phyloP scores from a whole-genome alignment of 805 yeast genomes.

The Monosporozyma aerobia region DNA sequence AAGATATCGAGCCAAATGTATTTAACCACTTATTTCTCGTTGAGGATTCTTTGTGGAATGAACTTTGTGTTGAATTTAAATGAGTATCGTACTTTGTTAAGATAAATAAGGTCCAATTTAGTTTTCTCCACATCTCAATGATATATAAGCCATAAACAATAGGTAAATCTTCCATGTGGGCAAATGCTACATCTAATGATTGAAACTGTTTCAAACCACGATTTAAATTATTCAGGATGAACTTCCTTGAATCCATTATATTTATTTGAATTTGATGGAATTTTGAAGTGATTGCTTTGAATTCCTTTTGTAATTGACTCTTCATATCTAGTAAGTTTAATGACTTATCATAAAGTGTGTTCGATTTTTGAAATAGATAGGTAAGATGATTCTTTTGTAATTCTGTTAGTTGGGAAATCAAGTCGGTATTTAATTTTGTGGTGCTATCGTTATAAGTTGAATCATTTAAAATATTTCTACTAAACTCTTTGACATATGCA shows the following conservation, averaged over 20 bases:
- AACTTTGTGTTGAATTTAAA: slow-evolving; percentile 30
- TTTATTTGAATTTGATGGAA: slow-evolving; percentile 25
- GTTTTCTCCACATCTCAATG: slow-evolving; percentile 51
- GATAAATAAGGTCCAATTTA: slow-evolving; percentile 38
- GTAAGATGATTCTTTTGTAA: slow-evolving; percentile 11
- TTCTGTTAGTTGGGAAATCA: neutral
- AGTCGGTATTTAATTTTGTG: slow-evolving; percentile 11
- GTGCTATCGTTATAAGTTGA: slow-evolving; percentile 6
- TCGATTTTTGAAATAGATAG: slow-evolving; percentile 20
- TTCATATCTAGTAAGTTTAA: slow-evolving; percentile 24
- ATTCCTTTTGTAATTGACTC: slow-evolving; percentile 20
- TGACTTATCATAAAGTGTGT: slow-evolving; percentile 20
- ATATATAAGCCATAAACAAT: slow-evolving; percentile 60
- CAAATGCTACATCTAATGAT: slow-evolving; percentile 16
- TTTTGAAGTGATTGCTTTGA: neutral
- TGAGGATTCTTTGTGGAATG: slow-evolving; percentile 35
- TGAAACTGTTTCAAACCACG: slow-evolving; percentile 23
- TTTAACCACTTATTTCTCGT: slow-evolving; percentile 4
- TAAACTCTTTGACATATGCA: slow-evolving; percentile 9
- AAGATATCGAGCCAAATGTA: slow-evolving; percentile 6
- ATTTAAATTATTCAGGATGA: slow-evolving; percentile 27
- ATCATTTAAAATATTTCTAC: slow-evolving; percentile 13
- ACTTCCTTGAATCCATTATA: slow-evolving; percentile 27
- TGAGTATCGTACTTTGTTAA: slow-evolving; percentile 42
- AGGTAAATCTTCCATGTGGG: slow-evolving; percentile 56